Percentiles rank a stretch among this genome's conserved stretches.
phyloP scores from a whole-genome alignment of 495 filamentous ascomycete genomes.

The Halenospora varia region DNA sequence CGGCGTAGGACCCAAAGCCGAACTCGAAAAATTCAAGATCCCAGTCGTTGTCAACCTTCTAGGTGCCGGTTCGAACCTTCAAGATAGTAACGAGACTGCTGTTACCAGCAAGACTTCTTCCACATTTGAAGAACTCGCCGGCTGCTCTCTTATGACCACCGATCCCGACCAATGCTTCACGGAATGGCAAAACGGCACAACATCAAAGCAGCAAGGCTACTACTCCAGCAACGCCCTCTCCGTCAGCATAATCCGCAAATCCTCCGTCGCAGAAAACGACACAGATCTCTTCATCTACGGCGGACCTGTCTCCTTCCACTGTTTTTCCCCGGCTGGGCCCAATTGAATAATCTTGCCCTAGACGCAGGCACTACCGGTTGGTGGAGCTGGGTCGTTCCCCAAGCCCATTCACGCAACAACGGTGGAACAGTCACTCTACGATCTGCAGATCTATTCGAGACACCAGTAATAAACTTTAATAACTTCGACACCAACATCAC shows the following conservation, averaged over 20 bases:
- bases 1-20: constrained; percentile 47
- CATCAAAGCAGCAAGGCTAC: too few species aligned
- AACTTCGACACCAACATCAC: not conserved
- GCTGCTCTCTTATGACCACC: too few species aligned
- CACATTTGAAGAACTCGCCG: too few species aligned
- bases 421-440: constrained; percentile 15
- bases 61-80: constrained; percentile 61
- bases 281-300: too few species aligned
- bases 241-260: too few species aligned
- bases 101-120: constrained; percentile 37
- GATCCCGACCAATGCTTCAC: too few species aligned
- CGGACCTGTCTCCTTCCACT: too few species aligned
- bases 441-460: not conserved
- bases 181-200: constrained; percentile 40
- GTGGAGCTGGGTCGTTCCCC: too few species aligned
- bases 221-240: too few species aligned
- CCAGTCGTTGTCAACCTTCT: constrained; percentile 48
- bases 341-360: too few species aligned
- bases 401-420: not conserved
- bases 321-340: too few species aligned
- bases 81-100: constrained; percentile 55
- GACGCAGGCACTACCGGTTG: constrained; percentile 35
- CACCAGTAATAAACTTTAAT: not conserved
- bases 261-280: too few species aligned
- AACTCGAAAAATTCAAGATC: constrained; percentile 37